Conservation (phyloP, 1,284 basidiomycete species). For the Fomitopsis betulina region DNA sequence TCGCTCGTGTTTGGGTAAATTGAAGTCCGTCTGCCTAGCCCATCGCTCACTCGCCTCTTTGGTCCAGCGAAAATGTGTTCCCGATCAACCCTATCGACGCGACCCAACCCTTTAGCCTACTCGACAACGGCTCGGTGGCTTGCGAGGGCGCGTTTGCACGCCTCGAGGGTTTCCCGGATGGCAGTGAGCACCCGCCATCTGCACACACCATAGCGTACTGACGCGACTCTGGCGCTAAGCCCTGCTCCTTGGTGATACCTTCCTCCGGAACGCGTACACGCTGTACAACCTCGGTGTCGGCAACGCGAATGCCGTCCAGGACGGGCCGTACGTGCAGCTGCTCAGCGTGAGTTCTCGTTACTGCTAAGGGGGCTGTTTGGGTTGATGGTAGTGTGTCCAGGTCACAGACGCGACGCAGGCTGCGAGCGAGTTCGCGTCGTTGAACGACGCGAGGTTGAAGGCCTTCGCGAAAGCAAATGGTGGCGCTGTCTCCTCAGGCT, state of each 20-base stretch:
- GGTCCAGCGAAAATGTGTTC: background rate
- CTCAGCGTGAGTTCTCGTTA: background rate
- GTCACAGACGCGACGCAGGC: background rate
- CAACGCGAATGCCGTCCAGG: background rate
- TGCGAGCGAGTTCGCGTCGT: background rate
- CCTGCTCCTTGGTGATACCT: slow-evolving; percentile 5
- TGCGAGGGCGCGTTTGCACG: slow-evolving; percentile 2
- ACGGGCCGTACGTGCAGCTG: slow-evolving; percentile 4
- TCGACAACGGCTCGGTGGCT: background rate
- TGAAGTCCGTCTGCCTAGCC: too few species aligned
- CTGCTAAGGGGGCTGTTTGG: background rate
- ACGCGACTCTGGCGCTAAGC: background rate
- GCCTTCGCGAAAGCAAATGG: background rate
- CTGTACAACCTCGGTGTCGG: slow-evolving; percentile 4
- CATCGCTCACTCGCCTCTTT: background rate
- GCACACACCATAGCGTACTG: background rate
- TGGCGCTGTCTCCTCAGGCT: background rate
- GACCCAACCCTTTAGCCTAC: background rate
- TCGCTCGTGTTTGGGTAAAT: slow-evolving; percentile 4
- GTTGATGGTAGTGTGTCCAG: background rate
- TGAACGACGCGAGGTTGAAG: background rate
- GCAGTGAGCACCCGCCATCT: background rate
- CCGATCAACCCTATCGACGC: slow-evolving; percentile 5
- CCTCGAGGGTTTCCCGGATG: background rate
- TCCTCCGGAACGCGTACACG: slow-evolving; percentile 7